Percentiles rank a stretch among this genome's conserved stretches.
Evolutionary conservation across 345 rosid species (phyloP).

Genomic region (Acer yangbiense): DNA sequence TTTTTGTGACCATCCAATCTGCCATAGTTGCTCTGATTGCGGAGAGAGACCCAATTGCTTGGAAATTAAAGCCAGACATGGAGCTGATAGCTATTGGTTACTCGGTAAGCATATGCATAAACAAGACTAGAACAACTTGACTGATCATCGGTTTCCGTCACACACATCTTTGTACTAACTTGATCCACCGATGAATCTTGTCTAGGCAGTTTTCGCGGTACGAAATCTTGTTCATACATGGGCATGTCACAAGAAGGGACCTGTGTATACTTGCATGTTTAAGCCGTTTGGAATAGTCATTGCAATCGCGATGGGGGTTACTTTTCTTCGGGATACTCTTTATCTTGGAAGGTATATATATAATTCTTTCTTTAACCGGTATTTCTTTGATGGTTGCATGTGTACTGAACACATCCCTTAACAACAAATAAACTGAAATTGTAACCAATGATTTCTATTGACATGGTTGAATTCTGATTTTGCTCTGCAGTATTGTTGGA

Average conservation of each 20-base stretch:
- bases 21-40: conserved; percentile 18
- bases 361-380: too few species aligned
- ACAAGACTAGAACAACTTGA: too few species aligned
- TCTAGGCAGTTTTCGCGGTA: conserved; percentile 37
- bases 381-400: too few species aligned
- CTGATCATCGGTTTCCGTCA: too few species aligned
- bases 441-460: too few species aligned
- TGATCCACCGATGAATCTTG: too few species aligned
- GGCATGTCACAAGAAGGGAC: conserved; percentile 31
- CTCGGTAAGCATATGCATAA: conserved; percentile 23
- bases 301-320: conserved; percentile 33
- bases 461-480: too few species aligned
- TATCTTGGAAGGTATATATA: conserved; percentile 36
- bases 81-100: conserved; percentile 26
- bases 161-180: background rate
- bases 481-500: conserved; percentile 29
- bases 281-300: conserved; percentile 41
- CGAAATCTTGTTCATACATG: conserved; percentile 35
- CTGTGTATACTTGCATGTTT: conserved; percentile 35
- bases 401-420: too few species aligned
- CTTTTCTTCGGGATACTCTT: conserved; percentile 39
- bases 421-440: too few species aligned
- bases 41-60: conserved; percentile 27
- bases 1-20: conserved; percentile 22
- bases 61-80: conserved; percentile 24